Evolutionary conservation across 176 grass and related monocot species (phyloP), one percentile per base, ranked within the genome.

Genomic region (Bonia amplexicaulis): DNA sequence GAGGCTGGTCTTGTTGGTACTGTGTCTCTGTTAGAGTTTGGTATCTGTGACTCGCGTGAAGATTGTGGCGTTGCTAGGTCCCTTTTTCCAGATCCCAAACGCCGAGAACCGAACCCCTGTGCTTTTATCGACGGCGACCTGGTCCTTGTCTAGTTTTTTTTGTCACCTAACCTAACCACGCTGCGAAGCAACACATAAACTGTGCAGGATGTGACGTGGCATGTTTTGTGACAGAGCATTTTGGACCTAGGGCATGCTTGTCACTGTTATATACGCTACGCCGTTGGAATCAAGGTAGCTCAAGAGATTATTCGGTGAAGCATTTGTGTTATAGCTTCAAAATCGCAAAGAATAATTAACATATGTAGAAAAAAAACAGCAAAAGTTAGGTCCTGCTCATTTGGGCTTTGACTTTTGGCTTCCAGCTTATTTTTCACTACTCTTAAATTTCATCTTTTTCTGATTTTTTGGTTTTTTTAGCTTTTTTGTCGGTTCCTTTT

Each of bases 61-160:
- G 87, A 60, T 77, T 57, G 87, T 26, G 89, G 80, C 80, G 89
- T 80, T 84, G 80, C 67, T 25, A 46, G 13, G 84, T 84, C 84
- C 41, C 60, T 72, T 31, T 81, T 65, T 66, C 27, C 27, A 23
- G 55, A 68, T 79, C 73, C 19, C 70, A 15, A 54, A 41, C 3
- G 69, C 71, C 60, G 59, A 22, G 82, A n/a, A 70, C 72, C 64
- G 54, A 77, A 65, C 55, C 19, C 12, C 23, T 11, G 35, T 22
- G 69, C 69, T 59, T 54, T 54, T 35, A 1, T 54, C 87, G 44
- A 77, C 88, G 31, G 6, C 71, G 35, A 33, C 73, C 23, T 33
- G 74, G 45, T 72, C 35, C 42, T 44, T 57, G 64, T 61, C 71
- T 69, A 52, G 46, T 22, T 80, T 5, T 45, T 39, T 10, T 3